A percentile compares a stretch with the other conserved stretches of the same genome.
phyloP scores from a whole-genome alignment of 2,329 filamentous ascomycete species.

The Arthroderma uncinatum region DNA sequence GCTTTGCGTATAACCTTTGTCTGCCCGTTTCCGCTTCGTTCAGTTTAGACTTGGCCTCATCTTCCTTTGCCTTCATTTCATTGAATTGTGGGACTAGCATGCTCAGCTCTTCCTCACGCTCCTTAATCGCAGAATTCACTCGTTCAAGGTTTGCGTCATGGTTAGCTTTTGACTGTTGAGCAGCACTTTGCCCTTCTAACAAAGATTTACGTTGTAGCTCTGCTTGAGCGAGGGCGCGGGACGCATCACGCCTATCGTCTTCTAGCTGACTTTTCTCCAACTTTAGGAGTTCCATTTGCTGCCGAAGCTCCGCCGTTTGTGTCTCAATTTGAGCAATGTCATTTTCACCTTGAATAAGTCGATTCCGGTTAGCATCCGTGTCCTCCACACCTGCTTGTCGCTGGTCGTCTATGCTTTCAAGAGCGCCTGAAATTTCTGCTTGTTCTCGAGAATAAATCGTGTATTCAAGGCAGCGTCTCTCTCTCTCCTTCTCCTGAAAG shows the following conservation, averaged over 20 bases:
- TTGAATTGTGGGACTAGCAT: slow-evolving; percentile 68
- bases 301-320: slow-evolving; percentile 67
- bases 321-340: slow-evolving; percentile 64
- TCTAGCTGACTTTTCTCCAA: slow-evolving; percentile 82
- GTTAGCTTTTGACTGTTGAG: slow-evolving; percentile 59
- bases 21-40: slow-evolving; percentile 64
- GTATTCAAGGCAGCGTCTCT: slow-evolving; percentile 85
- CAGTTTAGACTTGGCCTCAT: slow-evolving; percentile 57
- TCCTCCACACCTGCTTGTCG: slow-evolving; percentile 74
- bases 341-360: slow-evolving; percentile 67
- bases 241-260: slow-evolving; percentile 72
- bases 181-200: slow-evolving; percentile 67
- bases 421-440: slow-evolving; percentile 59
- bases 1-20: slow-evolving; percentile 78
- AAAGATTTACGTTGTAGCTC: slow-evolving; percentile 77
- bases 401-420: slow-evolving; percentile 73
- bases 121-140: slow-evolving; percentile 61
- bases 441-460: slow-evolving; percentile 89
- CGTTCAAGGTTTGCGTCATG: slow-evolving; percentile 61
- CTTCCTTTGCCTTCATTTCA: slow-evolving; percentile 61
- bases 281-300: slow-evolving; percentile 71
- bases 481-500: slow-evolving; percentile 89
- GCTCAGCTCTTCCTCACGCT: slow-evolving; percentile 65
- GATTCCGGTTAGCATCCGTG: slow-evolving; percentile 66
- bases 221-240: slow-evolving; percentile 68